phyloP scores from a whole-genome alignment of 2,329 filamentous ascomycete genomes.

The Helicocarpus griseus region DNA sequence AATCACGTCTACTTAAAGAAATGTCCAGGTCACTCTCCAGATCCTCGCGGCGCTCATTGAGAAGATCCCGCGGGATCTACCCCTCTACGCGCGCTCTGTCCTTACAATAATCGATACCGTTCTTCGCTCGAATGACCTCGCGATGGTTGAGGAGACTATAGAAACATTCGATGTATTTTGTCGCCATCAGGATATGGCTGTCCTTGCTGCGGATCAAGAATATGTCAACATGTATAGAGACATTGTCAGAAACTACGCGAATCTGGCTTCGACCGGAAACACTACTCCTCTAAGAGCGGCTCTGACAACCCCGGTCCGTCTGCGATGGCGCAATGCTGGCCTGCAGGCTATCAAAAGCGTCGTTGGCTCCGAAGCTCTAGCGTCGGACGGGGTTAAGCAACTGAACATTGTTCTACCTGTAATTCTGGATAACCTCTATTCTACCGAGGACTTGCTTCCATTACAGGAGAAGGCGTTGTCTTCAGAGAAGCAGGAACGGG shows the following conservation, averaged over 20 bases:
- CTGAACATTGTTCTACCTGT: slow-evolving; percentile 71
- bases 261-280: slow-evolving; percentile 60
- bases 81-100: slow-evolving; percentile 76
- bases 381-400: slow-evolving; percentile 64
- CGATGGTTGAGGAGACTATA: slow-evolving; percentile 84
- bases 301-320: slow-evolving; percentile 60
- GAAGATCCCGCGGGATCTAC: slow-evolving; percentile 81
- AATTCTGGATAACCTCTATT: slow-evolving; percentile 78
- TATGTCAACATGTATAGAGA: slow-evolving; percentile 76
- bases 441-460: slow-evolving; percentile 58
- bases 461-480: slow-evolving; percentile 58
- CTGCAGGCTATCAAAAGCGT: slow-evolving; percentile 72
- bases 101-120: slow-evolving; percentile 77
- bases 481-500: slow-evolving; percentile 59
- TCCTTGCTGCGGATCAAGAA: slow-evolving; percentile 73
- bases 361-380: slow-evolving; percentile 68
- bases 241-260: slow-evolving; percentile 69
- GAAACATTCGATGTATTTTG: slow-evolving; percentile 83
- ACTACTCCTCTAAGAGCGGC: slow-evolving; percentile 37
- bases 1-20: no score
- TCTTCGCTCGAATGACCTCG: slow-evolving; percentile 76
- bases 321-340: slow-evolving; percentile 67
- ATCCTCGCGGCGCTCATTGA: slow-evolving; percentile 88
- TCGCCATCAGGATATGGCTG: slow-evolving; percentile 74
- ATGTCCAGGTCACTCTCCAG: slow-evolving; percentile 88